Evolutionary conservation across 768 basidiomycete species (phyloP), one percentile per base, ranked within the genome.

Genomic region (Hirschioporus abietinus): DNA sequence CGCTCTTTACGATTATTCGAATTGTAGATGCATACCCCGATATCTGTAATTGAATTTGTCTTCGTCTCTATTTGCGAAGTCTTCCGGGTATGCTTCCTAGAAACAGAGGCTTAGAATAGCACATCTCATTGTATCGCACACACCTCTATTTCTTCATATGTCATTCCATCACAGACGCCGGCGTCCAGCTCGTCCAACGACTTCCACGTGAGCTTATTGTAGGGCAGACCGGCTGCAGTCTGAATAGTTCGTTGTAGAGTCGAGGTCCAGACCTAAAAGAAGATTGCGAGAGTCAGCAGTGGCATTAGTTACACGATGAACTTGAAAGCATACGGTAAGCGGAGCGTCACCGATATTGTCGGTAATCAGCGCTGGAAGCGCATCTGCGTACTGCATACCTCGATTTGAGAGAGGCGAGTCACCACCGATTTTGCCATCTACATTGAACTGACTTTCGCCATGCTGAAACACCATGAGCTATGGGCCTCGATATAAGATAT

Each of bases 21-120:
- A 58, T 30, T 30, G 30, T n/a, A 12, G 65, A 66, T 1, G 67
- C 72, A 5, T 58, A 72, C 89, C 95, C 71, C 97, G 85, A 76
- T 98, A 99, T 30, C 97, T 88, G 77, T 99, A 99, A 77, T 99
- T 99, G 78, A 97, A 99, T 78, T 99, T 99, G 82, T 99, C 97
- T 67, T 98, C 95, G 72, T 99, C 97, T 26, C 97, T 88, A 74
- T 96, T 95, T 18, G 94, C 95, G 77, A 96, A 99, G 74, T 99
- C 97, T 66, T 99, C 97, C 0, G 97, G 97, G 75, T 99, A 99
- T 69, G 89, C 85, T 84, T 89, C 87, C 94, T 96, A 70, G 4
- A 66, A 0, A 15, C 12, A 20, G 42, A 20, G 1, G 1, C 5
- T 0, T 60, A 8, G 30, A 24, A 27, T 26, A 68, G 35, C 24